phyloP scores from a whole-genome alignment of 768 basidiomycete species.

The Tylopilus plumbeoviolaceoides region DNA sequence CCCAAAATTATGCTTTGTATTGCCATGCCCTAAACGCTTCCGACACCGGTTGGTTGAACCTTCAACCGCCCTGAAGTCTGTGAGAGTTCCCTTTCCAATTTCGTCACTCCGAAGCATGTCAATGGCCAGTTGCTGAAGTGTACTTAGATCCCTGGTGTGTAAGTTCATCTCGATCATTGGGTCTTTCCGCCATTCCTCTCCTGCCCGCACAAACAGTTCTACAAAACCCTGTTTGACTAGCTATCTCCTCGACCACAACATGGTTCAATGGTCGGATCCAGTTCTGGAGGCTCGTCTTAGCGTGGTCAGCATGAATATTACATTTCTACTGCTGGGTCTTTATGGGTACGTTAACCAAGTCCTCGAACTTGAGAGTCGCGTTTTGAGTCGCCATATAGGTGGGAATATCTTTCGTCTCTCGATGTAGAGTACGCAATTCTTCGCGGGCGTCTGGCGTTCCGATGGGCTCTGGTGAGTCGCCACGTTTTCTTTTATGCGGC shows the following conservation, averaged over 20 bases:
- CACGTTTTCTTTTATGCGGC: neutral
- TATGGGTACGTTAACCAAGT: constrained; percentile 16
- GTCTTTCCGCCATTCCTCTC: neutral
- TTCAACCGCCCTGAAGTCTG: constrained; percentile 1
- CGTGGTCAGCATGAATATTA: constrained; percentile 1
- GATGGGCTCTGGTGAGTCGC: constrained; percentile 24
- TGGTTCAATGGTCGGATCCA: constrained; percentile 21
- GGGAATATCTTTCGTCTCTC: constrained; percentile 23
- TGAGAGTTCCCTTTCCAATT: constrained; percentile 5
- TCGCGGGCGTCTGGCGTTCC: constrained; percentile 19
- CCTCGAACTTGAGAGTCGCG: neutral
- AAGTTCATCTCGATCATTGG: neutral
- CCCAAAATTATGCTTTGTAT: neutral
- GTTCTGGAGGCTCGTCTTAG: neutral
- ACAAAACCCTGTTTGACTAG: neutral
- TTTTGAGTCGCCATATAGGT: constrained; percentile 8
- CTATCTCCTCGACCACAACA: neutral
- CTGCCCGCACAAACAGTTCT: neutral
- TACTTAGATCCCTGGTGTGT: neutral
- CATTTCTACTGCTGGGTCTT: constrained; percentile 18
- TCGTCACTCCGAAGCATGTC: neutral
- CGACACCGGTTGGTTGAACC: neutral
- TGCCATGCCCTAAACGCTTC: neutral
- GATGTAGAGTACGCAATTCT: constrained; percentile 23
- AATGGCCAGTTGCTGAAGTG: neutral